A percentile compares a stretch with the other conserved stretches of the same genome.
Conservation (phyloP, 257 asterid species). For the Nicotiana knightiana region DNA sequence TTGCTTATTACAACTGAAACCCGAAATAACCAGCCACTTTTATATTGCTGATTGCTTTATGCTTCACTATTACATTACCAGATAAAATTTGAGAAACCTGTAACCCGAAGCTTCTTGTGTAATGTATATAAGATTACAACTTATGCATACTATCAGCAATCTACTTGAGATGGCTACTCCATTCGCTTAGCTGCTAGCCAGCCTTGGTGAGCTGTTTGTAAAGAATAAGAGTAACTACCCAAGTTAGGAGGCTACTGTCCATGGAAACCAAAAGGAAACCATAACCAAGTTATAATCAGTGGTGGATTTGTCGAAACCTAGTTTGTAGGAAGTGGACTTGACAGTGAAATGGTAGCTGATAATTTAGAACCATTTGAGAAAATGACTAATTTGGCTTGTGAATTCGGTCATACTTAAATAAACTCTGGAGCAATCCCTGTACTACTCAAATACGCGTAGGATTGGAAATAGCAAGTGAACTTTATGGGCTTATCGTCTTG, state of each 20-base stretch:
- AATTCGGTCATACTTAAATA: background rate
- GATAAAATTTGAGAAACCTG: background rate
- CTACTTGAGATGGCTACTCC: background rate
- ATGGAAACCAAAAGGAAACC: background rate
- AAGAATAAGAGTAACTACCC: constrained; percentile 1
- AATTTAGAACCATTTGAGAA: background rate
- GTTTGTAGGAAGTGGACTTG: background rate
- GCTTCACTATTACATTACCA: background rate
- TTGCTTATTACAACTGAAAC: background rate
- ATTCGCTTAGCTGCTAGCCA: background rate
- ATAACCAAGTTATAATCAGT: background rate
- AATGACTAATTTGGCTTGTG: background rate
- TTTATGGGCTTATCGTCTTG: background rate
- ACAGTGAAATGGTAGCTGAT: background rate
- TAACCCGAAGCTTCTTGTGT: background rate
- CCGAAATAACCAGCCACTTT: background rate
- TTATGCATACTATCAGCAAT: background rate
- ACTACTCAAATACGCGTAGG: background rate
- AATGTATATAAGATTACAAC: background rate
- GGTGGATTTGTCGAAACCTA: background rate
- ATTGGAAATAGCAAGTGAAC: background rate
- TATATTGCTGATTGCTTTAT: background rate
- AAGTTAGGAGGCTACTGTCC: background rate
- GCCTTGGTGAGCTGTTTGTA: background rate
- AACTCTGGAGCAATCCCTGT: background rate